These are phyloP conservation scores for Lentinus tigrinus DNA, from an alignment of 768 basidiomycete species.

Conservation along the genomic window DNA sequence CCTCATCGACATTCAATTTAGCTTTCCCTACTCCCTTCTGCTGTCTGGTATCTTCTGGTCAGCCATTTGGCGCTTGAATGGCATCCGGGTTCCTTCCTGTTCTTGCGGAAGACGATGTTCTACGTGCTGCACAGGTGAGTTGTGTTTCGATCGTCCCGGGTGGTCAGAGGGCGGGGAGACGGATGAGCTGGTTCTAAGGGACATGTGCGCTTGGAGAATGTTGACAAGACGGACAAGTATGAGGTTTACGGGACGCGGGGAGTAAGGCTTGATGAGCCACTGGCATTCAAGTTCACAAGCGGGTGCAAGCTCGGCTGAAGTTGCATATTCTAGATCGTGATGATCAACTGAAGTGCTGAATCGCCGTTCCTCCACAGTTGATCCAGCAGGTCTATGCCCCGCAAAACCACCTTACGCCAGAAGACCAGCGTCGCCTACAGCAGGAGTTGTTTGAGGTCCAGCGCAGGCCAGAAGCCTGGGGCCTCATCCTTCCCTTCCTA, in stretches of 20 bases:
- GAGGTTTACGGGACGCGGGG: too few species aligned
- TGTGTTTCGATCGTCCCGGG: neutral
- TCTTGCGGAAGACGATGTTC: slow-evolving; percentile 50
- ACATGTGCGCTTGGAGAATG: neutral
- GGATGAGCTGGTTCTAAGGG: neutral
- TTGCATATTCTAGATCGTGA: neutral
- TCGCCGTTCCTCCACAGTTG: slow-evolving; percentile 40
- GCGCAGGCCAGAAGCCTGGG: slow-evolving; percentile 79
- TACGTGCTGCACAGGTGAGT: slow-evolving; percentile 61
- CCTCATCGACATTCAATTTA: too few species aligned
- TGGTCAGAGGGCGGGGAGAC: neutral
- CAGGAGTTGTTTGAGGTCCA: slow-evolving; percentile 76
- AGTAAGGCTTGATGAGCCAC: too few species aligned
- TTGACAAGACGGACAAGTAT: too few species aligned
- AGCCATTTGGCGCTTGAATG: neutral
- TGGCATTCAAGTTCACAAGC: too few species aligned
- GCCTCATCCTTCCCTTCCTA: slow-evolving; percentile 74
- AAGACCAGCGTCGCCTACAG: slow-evolving; percentile 62
- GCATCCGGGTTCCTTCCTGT: slow-evolving; percentile 46
- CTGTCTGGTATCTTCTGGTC: neutral
- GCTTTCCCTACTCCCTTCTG: too few species aligned
- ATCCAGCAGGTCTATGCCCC: slow-evolving; percentile 69
- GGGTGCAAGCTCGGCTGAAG: neutral
- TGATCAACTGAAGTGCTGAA: neutral
- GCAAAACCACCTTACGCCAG: slow-evolving; percentile 46